Conservation (phyloP, 2,329 filamentous ascomycete species). For the Stagonosporopsis vannaccii region DNA sequence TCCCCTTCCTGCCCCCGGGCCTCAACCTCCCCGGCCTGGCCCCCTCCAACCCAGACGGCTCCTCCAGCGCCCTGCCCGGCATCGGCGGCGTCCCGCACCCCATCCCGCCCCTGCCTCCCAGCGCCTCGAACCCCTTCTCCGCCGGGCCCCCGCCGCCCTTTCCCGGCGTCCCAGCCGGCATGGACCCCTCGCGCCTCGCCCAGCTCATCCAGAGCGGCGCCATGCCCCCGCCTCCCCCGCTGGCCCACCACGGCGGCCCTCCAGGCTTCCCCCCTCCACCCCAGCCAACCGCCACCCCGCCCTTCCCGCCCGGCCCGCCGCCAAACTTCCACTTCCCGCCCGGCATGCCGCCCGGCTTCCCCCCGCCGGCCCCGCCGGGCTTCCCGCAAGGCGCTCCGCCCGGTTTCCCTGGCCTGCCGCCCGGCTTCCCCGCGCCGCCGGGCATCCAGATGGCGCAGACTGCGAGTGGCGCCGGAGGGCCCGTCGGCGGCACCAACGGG, state of each 20-base stretch:
- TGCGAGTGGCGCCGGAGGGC: background rate
- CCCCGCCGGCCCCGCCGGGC: constrained; percentile 20
- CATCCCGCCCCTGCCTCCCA: constrained; percentile 28
- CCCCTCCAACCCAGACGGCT: constrained; percentile 48
- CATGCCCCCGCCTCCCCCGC: constrained; percentile 47
- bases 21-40: constrained; percentile 45
- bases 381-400: constrained; percentile 24
- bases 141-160: constrained; percentile 27
- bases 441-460: constrained; percentile 16
- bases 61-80: constrained; percentile 56
- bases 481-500: constrained; percentile 33
- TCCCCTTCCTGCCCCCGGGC: constrained; percentile 69
- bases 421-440: constrained; percentile 33
- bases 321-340: constrained; percentile 37
- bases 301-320: constrained; percentile 50
- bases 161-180: constrained; percentile 33
- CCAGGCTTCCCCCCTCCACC: constrained; percentile 38
- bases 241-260: constrained; percentile 33
- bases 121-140: constrained; percentile 30
- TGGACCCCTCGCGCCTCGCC: constrained; percentile 42
- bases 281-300: constrained; percentile 16
- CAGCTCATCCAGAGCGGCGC: constrained; percentile 45
- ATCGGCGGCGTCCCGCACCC: constrained; percentile 54
- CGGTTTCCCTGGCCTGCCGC: constrained; percentile 27
- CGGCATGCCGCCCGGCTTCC: constrained; percentile 42